These are phyloP conservation scores for Kappamyces sp. DNA, from an alignment of 192 early-diverging fungal genomes.

Conservation along the genomic window DNA sequence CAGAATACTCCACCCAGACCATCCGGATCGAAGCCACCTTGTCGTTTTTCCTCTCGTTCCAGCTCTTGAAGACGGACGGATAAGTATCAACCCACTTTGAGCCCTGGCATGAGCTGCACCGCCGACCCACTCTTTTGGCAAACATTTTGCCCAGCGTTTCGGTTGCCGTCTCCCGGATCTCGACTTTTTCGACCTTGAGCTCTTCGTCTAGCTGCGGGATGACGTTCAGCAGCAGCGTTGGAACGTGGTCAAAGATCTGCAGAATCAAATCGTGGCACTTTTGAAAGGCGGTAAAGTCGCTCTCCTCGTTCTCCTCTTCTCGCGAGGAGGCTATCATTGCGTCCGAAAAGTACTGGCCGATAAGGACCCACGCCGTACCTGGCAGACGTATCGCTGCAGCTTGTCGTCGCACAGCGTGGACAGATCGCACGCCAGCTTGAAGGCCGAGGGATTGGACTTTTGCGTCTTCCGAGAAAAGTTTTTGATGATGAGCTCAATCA, in stretches of 20 bases:
- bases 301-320: constrained; percentile 22
- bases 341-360: constrained; percentile 76
- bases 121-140: constrained; percentile 67
- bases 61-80: constrained; percentile 69
- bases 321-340: constrained; percentile 58
- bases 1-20: constrained; percentile 64
- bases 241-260: constrained; percentile 69
- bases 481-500: constrained; percentile 74
- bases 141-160: constrained; percentile 85
- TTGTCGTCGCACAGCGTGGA: constrained; percentile 66
- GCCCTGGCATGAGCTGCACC: no score
- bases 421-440: constrained; percentile 75
- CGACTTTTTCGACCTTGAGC: constrained; percentile 69
- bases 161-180: constrained; percentile 70
- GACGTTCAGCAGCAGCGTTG: constrained; percentile 76
- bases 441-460: constrained; percentile 55
- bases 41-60: constrained; percentile 74
- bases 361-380: constrained; percentile 38
- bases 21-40: constrained; percentile 63
- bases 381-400: constrained; percentile 86
- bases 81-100: constrained; percentile 67
- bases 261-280: constrained; percentile 74
- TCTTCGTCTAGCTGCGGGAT: constrained; percentile 94
- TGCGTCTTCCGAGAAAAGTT: constrained; percentile 69
- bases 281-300: constrained; percentile 36